phyloP scores from a whole-genome alignment of 78 protist genomes.

The Monosiga brevicollis region DNA sequence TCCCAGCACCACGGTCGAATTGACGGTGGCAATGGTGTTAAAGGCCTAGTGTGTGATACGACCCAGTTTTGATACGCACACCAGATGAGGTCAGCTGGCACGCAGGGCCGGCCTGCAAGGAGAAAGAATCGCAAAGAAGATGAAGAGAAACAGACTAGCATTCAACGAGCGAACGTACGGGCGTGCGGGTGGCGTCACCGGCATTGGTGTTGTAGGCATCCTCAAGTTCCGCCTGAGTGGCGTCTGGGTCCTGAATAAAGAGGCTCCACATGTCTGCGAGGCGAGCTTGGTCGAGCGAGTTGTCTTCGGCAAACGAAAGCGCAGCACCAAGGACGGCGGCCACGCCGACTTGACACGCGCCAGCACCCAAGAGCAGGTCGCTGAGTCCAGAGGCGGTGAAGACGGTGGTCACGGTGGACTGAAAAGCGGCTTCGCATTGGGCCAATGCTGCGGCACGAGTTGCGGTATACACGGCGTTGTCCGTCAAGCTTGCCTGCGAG shows the following conservation, averaged over 20 bases:
- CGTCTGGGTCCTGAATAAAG: background rate
- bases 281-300: background rate
- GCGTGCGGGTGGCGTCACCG: background rate
- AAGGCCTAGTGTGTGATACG: background rate
- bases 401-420: too few species aligned
- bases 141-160: background rate
- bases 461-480: background rate
- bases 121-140: background rate
- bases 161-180: too few species aligned
- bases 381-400: too few species aligned
- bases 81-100: background rate
- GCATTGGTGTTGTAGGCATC: background rate
- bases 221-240: background rate
- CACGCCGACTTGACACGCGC: background rate
- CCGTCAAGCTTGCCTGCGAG: too few species aligned
- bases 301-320: background rate
- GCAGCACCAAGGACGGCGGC: background rate
- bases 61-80: background rate
- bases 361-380: background rate
- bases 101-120: background rate
- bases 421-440: background rate
- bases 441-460: background rate
- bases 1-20: too few species aligned
- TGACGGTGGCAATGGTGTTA: background rate
- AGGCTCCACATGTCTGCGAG: background rate